These are phyloP conservation scores for Mucuna pruriens DNA, from an alignment of 306 rosid genomes.

Conservation along the genomic window DNA sequence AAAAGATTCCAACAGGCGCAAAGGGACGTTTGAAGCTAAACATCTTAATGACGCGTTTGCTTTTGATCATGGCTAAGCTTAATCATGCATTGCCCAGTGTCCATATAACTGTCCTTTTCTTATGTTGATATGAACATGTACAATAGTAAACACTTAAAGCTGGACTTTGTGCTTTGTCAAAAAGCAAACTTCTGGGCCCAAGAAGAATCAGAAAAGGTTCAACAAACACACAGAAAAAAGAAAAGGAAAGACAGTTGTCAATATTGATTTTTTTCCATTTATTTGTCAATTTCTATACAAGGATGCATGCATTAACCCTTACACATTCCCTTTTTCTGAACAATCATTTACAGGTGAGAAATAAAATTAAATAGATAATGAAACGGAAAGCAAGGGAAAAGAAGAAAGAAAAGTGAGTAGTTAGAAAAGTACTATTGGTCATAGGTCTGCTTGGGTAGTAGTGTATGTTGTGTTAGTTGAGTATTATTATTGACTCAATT, in stretches of 20 bases:
- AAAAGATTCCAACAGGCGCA: not conserved
- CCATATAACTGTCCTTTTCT: not conserved
- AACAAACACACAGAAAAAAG: not conserved
- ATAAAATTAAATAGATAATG: conserved; percentile 10
- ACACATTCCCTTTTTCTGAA: conserved; percentile 39
- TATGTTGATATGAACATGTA: not conserved
- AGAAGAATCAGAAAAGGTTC: conserved; percentile 9
- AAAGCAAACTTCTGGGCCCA: not conserved
- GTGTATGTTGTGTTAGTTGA: conserved; percentile 59
- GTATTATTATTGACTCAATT: conserved; percentile 48
- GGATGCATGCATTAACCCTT: conserved; percentile 47
- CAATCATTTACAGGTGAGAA: conserved; percentile 66
- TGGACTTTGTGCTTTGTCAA: not conserved
- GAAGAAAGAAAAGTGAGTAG: conserved; percentile 10
- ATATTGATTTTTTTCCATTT: conserved; percentile 24
- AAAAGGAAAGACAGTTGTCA: conserved; percentile 21
- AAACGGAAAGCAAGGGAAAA: not conserved
- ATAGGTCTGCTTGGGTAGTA: conserved; percentile 62
- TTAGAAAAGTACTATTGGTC: conserved; percentile 42
- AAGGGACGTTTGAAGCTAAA: conserved; percentile 1
- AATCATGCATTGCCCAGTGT: not conserved
- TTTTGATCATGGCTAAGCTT: not conserved
- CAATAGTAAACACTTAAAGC: not conserved
- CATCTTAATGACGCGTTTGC: not conserved
- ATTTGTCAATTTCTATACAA: conserved; percentile 50